Conservation (phyloP, 2,329 filamentous ascomycete genomes). For the Celoporthe dispersa region DNA sequence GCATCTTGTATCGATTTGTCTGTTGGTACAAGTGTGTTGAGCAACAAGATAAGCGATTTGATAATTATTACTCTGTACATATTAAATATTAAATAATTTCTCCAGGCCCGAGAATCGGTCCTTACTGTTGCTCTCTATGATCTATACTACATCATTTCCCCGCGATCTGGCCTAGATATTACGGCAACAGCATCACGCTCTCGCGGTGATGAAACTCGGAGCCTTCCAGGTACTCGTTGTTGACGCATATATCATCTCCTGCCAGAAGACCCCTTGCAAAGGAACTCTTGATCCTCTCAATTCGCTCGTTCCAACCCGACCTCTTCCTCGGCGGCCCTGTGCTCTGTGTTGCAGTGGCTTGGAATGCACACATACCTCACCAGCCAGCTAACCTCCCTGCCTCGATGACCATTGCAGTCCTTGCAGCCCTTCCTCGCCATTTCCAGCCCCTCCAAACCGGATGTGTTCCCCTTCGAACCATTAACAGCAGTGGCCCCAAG, state of each 20-base stretch:
- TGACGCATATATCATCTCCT: not conserved
- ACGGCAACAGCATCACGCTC: not conserved
- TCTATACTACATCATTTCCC: not conserved
- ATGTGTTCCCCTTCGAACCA: constrained; percentile 37
- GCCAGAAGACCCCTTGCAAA: not conserved
- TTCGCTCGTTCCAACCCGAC: not conserved
- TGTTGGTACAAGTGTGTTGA: not conserved
- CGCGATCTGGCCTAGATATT: not conserved
- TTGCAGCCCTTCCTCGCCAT: constrained; percentile 41
- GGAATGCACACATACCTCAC: constrained; percentile 33
- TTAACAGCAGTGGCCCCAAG: constrained; percentile 42
- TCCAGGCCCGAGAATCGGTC: not conserved
- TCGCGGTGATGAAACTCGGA: not conserved
- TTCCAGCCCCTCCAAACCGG: constrained; percentile 42
- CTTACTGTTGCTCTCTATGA: not conserved
- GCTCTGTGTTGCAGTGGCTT: constrained; percentile 8
- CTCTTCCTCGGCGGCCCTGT: not conserved
- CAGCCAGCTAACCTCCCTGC: constrained; percentile 41
- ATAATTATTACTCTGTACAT: not conserved
- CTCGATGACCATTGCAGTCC: constrained; percentile 40
- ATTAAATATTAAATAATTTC: not conserved
- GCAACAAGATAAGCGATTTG: not conserved
- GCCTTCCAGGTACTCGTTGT: not conserved
- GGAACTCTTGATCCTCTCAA: not conserved
- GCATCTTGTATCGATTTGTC: not conserved